Conservation (phyloP, 805 yeast species). For the Hagleromyces aurorensis region DNA sequence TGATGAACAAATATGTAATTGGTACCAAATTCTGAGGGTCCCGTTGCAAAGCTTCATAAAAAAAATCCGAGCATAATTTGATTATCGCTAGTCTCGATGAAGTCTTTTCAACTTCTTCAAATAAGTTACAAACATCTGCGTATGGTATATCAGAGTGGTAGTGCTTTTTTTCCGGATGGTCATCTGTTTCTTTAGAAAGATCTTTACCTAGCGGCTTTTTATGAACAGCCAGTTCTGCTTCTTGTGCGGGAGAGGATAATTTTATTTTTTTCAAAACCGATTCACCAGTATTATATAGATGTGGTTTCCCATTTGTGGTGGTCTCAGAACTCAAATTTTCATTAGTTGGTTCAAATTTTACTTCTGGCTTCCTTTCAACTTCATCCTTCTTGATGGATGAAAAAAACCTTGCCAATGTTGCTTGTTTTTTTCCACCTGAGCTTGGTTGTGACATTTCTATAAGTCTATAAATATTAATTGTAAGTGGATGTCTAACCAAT, state of each 20-base stretch:
- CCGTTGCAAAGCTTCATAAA: conserved; percentile 50
- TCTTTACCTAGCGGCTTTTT: no score
- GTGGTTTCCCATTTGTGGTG: no score
- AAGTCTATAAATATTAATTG: no score
- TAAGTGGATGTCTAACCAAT: no score
- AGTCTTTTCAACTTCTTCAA: conserved; percentile 71
- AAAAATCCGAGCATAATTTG: conserved; percentile 65
- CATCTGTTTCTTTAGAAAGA: conserved; percentile 1
- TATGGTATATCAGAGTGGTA: conserved; percentile 26
- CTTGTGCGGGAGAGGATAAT: conserved; percentile 2
- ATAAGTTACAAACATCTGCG: conserved; percentile 45
- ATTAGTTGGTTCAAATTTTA: background rate
- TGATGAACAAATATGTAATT: conserved; percentile 78
- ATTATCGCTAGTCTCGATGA: conserved; percentile 79
- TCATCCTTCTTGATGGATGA: conserved; percentile 16
- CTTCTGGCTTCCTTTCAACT: background rate
- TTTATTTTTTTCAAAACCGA: conserved; percentile 7
- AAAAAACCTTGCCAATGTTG: conserved; percentile 29
- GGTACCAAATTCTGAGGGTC: conserved; percentile 51
- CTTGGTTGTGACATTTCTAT: no score
- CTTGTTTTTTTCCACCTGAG: conserved; percentile 19
- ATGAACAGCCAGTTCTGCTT: no score
- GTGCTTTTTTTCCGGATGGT: conserved; percentile 1
- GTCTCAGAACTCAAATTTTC: conserved; percentile 3
- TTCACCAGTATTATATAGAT: conserved; percentile 3